Percentiles rank a stretch among this genome's conserved stretches.
Conservation (phyloP, 257 asterid genomes). For the Linaria vulgaris region DNA sequence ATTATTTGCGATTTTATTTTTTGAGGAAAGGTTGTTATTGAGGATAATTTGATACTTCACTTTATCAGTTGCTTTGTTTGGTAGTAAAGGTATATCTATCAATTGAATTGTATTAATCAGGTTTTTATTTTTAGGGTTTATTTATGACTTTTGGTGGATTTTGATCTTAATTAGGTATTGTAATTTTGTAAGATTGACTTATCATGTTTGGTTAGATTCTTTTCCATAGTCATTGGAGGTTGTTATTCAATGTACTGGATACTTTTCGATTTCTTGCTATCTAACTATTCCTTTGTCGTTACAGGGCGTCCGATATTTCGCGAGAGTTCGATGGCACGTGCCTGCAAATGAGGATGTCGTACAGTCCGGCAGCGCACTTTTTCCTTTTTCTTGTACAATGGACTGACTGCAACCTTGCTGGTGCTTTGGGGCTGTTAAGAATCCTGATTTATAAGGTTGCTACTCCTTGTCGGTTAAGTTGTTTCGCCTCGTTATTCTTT, state of each 20-base stretch:
- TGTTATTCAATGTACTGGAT: not conserved
- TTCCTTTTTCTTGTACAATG: conserved; percentile 91
- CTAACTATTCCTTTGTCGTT: conserved; percentile 15
- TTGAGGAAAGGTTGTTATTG: conserved; percentile 28
- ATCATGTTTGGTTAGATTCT: not conserved
- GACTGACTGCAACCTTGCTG: conserved; percentile 96
- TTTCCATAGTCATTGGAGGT: no score
- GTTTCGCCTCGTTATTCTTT: not conserved
- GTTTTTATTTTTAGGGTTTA: not conserved
- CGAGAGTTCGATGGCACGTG: conserved; percentile 90
- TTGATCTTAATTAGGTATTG: conserved; percentile 18
- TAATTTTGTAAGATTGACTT: not conserved
- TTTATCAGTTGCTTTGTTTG: conserved; percentile 52
- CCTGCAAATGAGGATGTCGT: conserved; percentile 93
- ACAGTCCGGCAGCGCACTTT: conserved; percentile 91
- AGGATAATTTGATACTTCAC: conserved; percentile 38
- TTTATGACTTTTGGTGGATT: conserved; percentile 16
- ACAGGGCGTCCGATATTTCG: conserved; percentile 87
- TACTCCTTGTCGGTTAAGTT: conserved; percentile 9
- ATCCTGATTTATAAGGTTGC: conserved; percentile 82
- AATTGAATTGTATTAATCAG: conserved; percentile 1
- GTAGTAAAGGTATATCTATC: conserved; percentile 49
- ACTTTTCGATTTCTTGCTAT: conserved; percentile 4
- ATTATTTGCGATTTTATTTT: not conserved
- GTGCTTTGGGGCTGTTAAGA: conserved; percentile 90